Percentiles rank a stretch among this genome's conserved stretches.
Conservation (phyloP, 1,284 basidiomycete genomes). For the Erythrobasidium hasegawianum region DNA sequence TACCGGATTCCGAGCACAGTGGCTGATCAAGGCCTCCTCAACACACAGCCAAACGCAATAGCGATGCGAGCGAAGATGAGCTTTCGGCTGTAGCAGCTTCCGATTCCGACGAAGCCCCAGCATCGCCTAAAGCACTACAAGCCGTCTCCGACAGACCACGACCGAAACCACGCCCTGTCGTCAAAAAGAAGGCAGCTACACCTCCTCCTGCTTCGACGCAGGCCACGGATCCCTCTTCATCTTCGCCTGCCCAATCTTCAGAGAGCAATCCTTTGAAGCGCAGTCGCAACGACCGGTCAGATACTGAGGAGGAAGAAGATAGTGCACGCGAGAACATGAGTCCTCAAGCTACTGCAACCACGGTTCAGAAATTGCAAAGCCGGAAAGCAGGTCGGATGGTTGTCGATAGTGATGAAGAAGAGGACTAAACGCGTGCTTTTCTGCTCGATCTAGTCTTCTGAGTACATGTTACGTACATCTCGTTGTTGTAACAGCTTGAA, state of each 20-base stretch:
- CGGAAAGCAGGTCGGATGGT: conserved; percentile 6
- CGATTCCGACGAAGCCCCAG: neutral
- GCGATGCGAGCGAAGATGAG: conserved; percentile 5
- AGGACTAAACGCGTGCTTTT: conserved; percentile 19
- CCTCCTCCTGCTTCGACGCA: neutral
- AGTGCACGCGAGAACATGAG: neutral
- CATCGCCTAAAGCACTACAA: conserved; percentile 1
- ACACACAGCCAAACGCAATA: neutral
- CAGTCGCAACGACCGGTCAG: neutral
- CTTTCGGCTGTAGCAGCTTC: conserved; percentile 9
- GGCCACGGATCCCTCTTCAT: neutral
- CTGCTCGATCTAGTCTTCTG: neutral
- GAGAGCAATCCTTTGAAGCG: neutral
- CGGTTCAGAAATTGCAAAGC: neutral
- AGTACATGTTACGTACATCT: neutral
- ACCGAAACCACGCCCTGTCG: conserved; percentile 11
- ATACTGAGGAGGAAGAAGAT: conserved; percentile 2
- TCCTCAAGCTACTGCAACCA: conserved; percentile 8
- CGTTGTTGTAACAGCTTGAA: too few relatives aligned
- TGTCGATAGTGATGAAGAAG: conserved; percentile 29
- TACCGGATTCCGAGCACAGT: neutral
- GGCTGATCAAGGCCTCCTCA: neutral
- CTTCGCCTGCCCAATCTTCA: conserved; percentile 1
- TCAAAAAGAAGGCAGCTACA: neutral
- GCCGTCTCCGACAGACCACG: conserved; percentile 6